Conservation (phyloP, 805 yeast genomes). For the Saccharomycopsis lassenensis region DNA sequence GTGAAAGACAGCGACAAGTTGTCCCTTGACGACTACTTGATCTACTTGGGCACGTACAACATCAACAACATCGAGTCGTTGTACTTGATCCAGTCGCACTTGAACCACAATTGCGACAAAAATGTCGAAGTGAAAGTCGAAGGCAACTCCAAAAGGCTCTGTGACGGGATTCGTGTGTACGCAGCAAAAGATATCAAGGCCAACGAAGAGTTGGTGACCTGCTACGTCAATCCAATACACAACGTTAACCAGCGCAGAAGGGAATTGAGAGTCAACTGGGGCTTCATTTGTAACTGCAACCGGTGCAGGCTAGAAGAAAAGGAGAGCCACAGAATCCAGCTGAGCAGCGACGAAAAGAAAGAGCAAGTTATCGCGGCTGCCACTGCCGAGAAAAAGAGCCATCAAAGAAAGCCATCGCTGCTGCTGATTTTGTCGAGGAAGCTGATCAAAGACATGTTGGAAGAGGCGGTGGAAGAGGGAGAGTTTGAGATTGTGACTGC, state of each 20-base stretch:
- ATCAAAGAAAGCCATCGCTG: neutral
- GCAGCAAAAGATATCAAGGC: conserved; percentile 47
- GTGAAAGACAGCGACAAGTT: conserved; percentile 21
- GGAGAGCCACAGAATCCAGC: conserved; percentile 34
- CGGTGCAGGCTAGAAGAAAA: conserved; percentile 51
- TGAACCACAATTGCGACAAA: conserved; percentile 72
- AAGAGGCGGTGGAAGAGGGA: conserved; percentile 24
- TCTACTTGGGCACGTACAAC: conserved; percentile 60
- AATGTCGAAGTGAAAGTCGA: conserved; percentile 45
- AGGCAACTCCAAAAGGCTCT: conserved; percentile 26
- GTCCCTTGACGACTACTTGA: conserved; percentile 44
- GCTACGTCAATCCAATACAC: conserved; percentile 60
- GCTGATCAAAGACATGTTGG: conserved; percentile 36
- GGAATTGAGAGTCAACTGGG: conserved; percentile 65
- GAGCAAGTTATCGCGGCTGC: neutral
- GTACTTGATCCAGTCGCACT: conserved; percentile 52
- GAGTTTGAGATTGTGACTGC: conserved; percentile 42
- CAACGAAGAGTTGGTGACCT: conserved; percentile 59
- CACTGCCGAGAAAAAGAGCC: neutral
- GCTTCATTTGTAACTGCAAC: conserved; percentile 58
- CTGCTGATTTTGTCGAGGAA: neutral
- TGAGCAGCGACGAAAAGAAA: conserved; percentile 16
- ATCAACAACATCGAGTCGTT: conserved; percentile 62
- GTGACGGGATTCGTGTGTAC: conserved; percentile 44
- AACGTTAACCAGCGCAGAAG: conserved; percentile 53